Evolutionary conservation across 2,329 filamentous ascomycete genomes (phyloP).

Genomic region (Pseudogymnoascus sp.): DNA sequence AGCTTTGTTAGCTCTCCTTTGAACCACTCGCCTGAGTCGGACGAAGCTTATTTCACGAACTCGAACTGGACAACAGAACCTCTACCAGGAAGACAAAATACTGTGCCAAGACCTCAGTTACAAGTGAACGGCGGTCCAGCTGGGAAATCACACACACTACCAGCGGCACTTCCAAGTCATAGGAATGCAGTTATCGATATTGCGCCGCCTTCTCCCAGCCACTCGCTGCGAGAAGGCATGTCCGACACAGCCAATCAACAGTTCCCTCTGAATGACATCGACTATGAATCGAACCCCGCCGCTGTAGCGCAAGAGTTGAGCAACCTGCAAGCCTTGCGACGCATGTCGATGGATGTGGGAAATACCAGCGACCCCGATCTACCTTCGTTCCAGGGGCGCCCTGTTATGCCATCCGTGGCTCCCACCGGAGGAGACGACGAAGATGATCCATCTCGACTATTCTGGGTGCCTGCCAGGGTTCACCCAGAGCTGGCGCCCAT

Average conservation of each 20-base stretch:
- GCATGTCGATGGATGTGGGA: constrained; percentile 71
- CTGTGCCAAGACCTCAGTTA: constrained; percentile 7
- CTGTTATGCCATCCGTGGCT: constrained; percentile 61
- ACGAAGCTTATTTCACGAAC: constrained; percentile 23
- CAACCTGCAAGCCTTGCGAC: constrained; percentile 64
- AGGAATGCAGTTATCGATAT: constrained; percentile 24
- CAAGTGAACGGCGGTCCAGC: constrained; percentile 22
- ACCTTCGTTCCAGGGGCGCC: constrained; percentile 60
- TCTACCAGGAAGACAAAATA: constrained; percentile 13
- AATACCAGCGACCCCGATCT: constrained; percentile 63
- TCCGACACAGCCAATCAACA: constrained; percentile 49
- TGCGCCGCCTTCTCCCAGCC: constrained; percentile 32
- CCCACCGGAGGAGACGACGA: constrained; percentile 71
- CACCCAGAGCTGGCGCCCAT: constrained; percentile 92
- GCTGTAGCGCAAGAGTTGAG: constrained; percentile 66
- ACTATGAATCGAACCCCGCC: constrained; percentile 66
- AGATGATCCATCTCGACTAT: constrained; percentile 77
- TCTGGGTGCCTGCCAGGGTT: constrained; percentile 92
- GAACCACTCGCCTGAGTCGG: constrained; percentile 33
- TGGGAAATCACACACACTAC: constrained; percentile 26
- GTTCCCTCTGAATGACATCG: constrained; percentile 64
- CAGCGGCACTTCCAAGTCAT: constrained; percentile 26
- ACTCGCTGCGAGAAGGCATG: constrained; percentile 32
- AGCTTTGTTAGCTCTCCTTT: constrained; percentile 46
- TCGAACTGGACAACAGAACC: constrained; percentile 17